Evolutionary conservation across 1,284 basidiomycete species (phyloP).

Genomic region (Phaffia rhodozyma): DNA sequence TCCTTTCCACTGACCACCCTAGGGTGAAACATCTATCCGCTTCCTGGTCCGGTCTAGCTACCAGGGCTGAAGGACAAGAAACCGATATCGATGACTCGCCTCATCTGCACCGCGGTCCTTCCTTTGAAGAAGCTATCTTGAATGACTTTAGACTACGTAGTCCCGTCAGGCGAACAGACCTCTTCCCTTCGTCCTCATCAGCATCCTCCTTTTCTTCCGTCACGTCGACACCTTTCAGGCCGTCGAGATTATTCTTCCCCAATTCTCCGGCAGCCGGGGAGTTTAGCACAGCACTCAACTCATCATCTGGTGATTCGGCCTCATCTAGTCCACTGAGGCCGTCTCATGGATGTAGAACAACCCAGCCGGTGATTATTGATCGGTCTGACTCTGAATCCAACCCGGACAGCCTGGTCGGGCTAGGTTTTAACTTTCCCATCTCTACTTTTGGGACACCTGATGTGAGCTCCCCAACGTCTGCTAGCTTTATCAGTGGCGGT

Average conservation of each 20-base stretch:
- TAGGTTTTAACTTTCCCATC: background rate
- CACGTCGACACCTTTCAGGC: background rate
- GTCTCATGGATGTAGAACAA: no score
- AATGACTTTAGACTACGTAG: no score
- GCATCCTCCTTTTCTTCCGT: background rate
- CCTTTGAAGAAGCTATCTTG: no score
- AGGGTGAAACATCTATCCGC: no score
- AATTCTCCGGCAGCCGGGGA: no score
- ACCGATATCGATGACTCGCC: background rate
- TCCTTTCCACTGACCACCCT: no score
- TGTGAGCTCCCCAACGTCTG: background rate
- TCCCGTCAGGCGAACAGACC: no score
- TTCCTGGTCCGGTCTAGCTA: no score
- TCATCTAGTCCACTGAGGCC: no score
- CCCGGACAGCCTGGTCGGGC: background rate
- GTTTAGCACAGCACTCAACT: no score
- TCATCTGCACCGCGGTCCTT: background rate
- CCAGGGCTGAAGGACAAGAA: no score
- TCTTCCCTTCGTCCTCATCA: background rate
- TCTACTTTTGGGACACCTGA: background rate
- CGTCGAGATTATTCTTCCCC: background rate
- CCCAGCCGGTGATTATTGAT: background rate
- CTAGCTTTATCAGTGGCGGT: background rate
- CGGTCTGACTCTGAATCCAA: background rate
- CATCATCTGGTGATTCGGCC: no score